Percentiles rank a stretch among this genome's conserved stretches.
Conservation (phyloP, 257 asterid species). For the Echium plantagineum region DNA sequence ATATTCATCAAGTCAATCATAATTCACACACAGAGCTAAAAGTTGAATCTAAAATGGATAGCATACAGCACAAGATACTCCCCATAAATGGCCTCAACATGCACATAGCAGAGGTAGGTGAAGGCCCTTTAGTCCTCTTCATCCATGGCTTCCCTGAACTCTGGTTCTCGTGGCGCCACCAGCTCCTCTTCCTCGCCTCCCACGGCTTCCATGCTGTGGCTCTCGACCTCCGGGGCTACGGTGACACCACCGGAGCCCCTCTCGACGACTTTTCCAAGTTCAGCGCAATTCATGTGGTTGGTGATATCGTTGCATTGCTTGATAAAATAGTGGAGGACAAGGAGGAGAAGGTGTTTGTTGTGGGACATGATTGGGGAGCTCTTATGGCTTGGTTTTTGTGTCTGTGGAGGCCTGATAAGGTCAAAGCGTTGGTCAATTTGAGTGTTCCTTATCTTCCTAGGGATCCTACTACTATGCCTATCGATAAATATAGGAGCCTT, state of each 20-base stretch:
- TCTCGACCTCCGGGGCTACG: conserved; percentile 19
- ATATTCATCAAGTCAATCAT: no score
- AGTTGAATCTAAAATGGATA: conserved; percentile 7
- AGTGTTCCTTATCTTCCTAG: conserved; percentile 17
- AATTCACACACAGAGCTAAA: no score
- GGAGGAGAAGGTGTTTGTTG: conserved; percentile 12
- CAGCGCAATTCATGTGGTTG: conserved; percentile 11
- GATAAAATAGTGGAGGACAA: conserved; percentile 4
- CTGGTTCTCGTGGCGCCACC: no score
- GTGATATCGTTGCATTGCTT: conserved; percentile 16
- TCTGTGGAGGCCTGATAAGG: conserved; percentile 9
- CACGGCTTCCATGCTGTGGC: conserved; percentile 15
- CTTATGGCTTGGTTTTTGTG: conserved; percentile 15
- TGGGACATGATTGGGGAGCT: conserved; percentile 20
- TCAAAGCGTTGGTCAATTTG: conserved; percentile 15
- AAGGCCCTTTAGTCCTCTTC: conserved; percentile 17
- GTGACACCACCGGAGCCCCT: conserved; percentile 15
- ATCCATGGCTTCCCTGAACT: no score
- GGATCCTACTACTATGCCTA: conserved; percentile 1
- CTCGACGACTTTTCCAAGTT: conserved; percentile 1
- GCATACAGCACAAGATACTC: conserved; percentile 3
- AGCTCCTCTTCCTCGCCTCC: conserved; percentile 11
- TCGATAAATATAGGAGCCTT: conserved; percentile 10
- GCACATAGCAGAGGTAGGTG: conserved; percentile 19
- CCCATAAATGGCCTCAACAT: conserved; percentile 2